Evolutionary conservation across 2,329 filamentous ascomycete genomes (phyloP), one percentile per base, ranked within the genome.

Genomic region (Alternaria sp.): DNA sequence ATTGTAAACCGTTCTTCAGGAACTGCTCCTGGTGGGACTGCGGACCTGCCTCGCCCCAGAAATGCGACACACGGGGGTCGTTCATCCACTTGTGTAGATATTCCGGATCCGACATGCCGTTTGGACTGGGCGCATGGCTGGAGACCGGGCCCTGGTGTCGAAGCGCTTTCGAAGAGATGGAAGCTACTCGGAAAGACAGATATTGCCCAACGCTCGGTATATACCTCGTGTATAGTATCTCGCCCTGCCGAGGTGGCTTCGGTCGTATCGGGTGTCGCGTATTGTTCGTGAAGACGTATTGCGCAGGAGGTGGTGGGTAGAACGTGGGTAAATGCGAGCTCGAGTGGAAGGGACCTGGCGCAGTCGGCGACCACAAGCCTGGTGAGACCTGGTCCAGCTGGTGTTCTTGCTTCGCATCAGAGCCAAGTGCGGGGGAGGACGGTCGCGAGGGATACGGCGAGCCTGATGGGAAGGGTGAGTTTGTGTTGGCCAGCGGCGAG

Each of bases 61-160:
- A 94, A n/a, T 88, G 86, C 15, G 89, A 86, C 0, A 98, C 93
- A 1, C 96, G 91, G 0, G 92, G 89, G 63, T 92, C 90, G 58
- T 93, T 91, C 88, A 98, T 91, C 96, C 96, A 99, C 73, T 86
- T 89, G 77, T 96, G 88, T 13, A 99, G 82, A 6, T 97, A 85
- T 17, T 91, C 89, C 2, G 86, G 74, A 69, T 93, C 90, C 2
- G 84, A 87, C 78, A 81, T 67, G 30, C 74, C 74, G 21, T 74
- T 61, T 17, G 72, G 65, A 13, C 67, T 69, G 30, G 59, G 62
- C 9, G 65, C 59, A 13, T 66, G 64, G 13, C 68, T 71, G 62
- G 70, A 71, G 56, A 78, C 68, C 0, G 90, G 89, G 0, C 91
- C 91, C 25, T 86, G 82, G 74, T 92, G 89, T 0, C 87, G 84